Conservation (phyloP, 2,329 filamentous ascomycete genomes). For the Fusarium virguliforme region DNA sequence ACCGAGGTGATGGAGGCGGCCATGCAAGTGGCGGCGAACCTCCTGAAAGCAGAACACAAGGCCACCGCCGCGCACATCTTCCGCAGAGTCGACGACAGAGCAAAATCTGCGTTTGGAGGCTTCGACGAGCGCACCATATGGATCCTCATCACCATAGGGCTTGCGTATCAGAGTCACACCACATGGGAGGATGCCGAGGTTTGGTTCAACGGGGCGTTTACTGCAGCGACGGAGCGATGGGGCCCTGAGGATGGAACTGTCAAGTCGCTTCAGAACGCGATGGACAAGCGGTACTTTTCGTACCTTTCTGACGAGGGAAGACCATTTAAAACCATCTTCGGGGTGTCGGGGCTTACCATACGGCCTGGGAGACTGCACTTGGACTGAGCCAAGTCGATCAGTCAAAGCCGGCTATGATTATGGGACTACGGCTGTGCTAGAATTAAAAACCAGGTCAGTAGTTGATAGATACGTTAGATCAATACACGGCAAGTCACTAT, state of each 20-base stretch:
- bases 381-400: neutral
- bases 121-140: conserved; percentile 11
- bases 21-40: conserved; percentile 14
- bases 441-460: no score
- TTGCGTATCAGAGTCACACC: conserved; percentile 11
- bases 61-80: neutral
- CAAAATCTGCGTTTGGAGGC: neutral
- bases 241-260: conserved; percentile 3
- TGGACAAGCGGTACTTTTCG: neutral
- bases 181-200: conserved; percentile 2
- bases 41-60: conserved; percentile 9
- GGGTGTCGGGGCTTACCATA: conserved; percentile 6
- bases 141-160: conserved; percentile 11
- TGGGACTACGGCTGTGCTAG: no score
- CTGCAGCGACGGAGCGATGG: neutral
- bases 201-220: conserved; percentile 11
- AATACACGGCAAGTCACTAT: no score
- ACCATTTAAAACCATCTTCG: conserved; percentile 12
- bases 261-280: neutral
- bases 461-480: no score
- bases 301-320: conserved; percentile 13
- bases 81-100: neutral
- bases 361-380: conserved; percentile 2
- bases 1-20: conserved; percentile 18
- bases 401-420: no score